Base-by-base conservation (phyloP, 2,329 filamentous ascomycete species). In the Pseudogymnoascus sp. region DNA sequence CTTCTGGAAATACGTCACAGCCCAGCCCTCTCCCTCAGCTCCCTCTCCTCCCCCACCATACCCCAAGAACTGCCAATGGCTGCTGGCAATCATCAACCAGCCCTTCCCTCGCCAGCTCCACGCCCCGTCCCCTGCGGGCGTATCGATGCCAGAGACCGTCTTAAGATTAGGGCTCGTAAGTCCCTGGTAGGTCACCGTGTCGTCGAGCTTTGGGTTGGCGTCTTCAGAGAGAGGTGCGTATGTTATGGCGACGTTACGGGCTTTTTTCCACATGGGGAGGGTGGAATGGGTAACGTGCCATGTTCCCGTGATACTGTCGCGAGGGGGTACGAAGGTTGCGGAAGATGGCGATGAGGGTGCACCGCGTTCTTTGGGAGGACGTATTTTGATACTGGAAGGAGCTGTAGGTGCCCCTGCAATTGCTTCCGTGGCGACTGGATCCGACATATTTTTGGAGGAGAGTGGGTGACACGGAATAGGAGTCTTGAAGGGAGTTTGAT, bases 71-170 rank as follows among this genome's bases (percentile, higher is more conserved):
- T 96, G 89, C 91, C 91, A 96, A 70, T 90, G 86, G 52, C 83
- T 87, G 13, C 79, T 82, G 27, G 89, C 87, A 67, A 93, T 85
- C 72, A 81, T 82, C 64, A 96, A 74, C 82, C 81, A 83, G 7
- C 90, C 88, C 69, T 85, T 89, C 7, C 91, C 91, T 55, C 89
- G 80, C 91, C 91, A 96, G 68, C 87, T 80, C 86, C 88, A 89
- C 35, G 75, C 77, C 27, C 74, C 78, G 52, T 73, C 70, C 60
- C 73, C 71, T 18, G 65, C 72, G 66, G 74, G 74, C 25, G 77
- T 81, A 74, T 92, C 89, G 61, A 89, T 72, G 36, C 90, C 90
- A 10, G 78, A 72, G 31, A 94, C 82, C 2, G 76, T 80, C 72
- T 86, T 87, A 65, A 85, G 67, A 70, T 76, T 81, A 48, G 75